A percentile compares a stretch with the other conserved stretches of the same genome.
Conservation (phyloP, 164 flowering plant species). For the Umbellularia californica region DNA sequence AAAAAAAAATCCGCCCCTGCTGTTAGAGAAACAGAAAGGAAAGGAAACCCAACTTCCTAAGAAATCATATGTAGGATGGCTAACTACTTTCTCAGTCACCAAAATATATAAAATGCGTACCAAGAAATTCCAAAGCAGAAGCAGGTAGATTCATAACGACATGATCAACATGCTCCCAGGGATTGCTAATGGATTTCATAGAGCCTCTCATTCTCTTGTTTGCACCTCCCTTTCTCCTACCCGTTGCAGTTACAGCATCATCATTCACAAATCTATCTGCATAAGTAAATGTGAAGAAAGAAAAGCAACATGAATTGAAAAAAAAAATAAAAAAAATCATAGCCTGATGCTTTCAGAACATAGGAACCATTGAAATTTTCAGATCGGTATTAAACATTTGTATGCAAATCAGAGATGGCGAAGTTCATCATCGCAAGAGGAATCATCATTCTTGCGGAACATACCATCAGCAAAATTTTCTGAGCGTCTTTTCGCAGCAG, state of each 20-base stretch:
- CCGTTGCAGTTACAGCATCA: slow-evolving; percentile 15
- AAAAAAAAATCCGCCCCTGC: too few relatives aligned
- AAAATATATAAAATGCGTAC: slow-evolving; percentile 25
- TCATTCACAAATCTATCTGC: slow-evolving; percentile 38
- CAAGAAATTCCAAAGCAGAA: slow-evolving; percentile 88
- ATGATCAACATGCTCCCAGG: slow-evolving; percentile 97
- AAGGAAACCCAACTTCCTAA: neutral
- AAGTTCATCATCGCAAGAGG: neutral
- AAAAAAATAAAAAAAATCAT: neutral
- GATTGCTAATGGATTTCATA: slow-evolving; percentile 32
- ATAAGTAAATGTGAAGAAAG: neutral
- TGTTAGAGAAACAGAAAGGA: neutral
- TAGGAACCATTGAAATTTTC: neutral
- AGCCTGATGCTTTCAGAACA: neutral
- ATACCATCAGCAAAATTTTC: slow-evolving; percentile 44
- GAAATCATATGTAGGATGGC: neutral
- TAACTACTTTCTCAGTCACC: neutral
- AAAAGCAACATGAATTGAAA: neutral
- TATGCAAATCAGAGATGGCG: neutral
- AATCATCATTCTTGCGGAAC: neutral
- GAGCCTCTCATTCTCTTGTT: slow-evolving; percentile 58
- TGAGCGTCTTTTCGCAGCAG: slow-evolving; percentile 45
- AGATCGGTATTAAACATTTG: neutral
- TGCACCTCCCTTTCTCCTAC: slow-evolving; percentile 34
- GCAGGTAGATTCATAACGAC: slow-evolving; percentile 96